Percentiles rank a stretch among this genome's conserved stretches.
phyloP scores from a whole-genome alignment of 148 eudicot genomes.

The Rhododendron mucronatum region DNA sequence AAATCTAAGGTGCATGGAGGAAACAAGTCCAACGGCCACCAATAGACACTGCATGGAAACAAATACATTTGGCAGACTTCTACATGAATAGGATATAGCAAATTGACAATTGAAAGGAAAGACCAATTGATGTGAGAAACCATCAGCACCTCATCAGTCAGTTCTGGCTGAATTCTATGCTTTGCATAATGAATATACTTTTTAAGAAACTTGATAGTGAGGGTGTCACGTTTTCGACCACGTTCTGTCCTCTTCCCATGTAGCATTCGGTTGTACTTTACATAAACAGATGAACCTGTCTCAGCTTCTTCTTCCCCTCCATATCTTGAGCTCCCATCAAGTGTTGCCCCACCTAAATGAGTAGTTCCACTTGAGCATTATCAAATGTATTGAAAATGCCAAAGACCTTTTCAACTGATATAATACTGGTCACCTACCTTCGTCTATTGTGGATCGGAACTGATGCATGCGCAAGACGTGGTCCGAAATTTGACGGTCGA shows the following conservation, averaged over 20 bases:
- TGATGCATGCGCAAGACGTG: slow-evolving; percentile 98
- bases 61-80: neutral
- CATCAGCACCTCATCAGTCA: slow-evolving; percentile 83
- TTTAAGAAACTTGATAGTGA: slow-evolving; percentile 87
- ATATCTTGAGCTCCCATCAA: slow-evolving; percentile 54
- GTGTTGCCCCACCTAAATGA: slow-evolving; percentile 51
- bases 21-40: neutral
- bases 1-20: neutral
- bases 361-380: slow-evolving; percentile 7
- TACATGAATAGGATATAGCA: neutral
- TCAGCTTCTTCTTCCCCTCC: slow-evolving; percentile 76
- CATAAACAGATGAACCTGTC: slow-evolving; percentile 61
- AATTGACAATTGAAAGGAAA: neutral
- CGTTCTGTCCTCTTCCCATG: slow-evolving; percentile 70
- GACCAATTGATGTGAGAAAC: neutral
- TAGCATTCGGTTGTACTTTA: slow-evolving; percentile 81
- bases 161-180: slow-evolving; percentile 89
- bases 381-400: neutral
- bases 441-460: slow-evolving; percentile 75
- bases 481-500: slow-evolving; percentile 86
- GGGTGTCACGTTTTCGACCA: slow-evolving; percentile 65
- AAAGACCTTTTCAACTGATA: neutral
- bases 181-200: slow-evolving; percentile 96
- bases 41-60: neutral
- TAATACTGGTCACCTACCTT: slow-evolving; percentile 46